Evolutionary conservation across 257 asterid species (phyloP).

Genomic region (Solanum acaule): DNA sequence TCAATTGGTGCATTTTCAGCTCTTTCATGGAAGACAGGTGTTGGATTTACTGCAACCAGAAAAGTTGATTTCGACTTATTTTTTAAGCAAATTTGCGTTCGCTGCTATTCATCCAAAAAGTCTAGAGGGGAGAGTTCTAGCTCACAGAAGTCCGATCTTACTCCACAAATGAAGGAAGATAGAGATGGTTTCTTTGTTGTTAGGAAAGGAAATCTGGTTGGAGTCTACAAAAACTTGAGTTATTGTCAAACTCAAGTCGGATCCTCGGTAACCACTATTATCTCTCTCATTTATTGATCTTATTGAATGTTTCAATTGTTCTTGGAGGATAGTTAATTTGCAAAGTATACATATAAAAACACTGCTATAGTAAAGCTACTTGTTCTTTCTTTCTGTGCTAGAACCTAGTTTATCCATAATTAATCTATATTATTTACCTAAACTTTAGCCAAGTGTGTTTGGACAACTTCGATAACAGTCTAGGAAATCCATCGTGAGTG

Average conservation of each 20-base stretch:
- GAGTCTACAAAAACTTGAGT: constrained; percentile 77
- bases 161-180: constrained; percentile 63
- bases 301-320: background rate
- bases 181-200: constrained; percentile 86
- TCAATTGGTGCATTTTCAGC: constrained; percentile 22
- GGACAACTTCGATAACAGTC: background rate
- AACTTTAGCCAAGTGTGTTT: background rate
- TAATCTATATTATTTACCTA: background rate
- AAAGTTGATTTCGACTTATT: constrained; percentile 22
- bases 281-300: background rate
- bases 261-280: constrained; percentile 53
- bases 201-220: constrained; percentile 86
- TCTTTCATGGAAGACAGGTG: constrained; percentile 31
- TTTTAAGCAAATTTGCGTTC: constrained; percentile 26
- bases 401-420: background rate
- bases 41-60: constrained; percentile 27
- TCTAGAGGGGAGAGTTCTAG: constrained; percentile 25
- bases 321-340: background rate
- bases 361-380: background rate
- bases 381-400: background rate
- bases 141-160: constrained; percentile 24
- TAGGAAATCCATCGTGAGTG: background rate
- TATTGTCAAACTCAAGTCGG: constrained; percentile 97
- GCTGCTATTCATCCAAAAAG: constrained; percentile 51
- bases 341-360: background rate